Evolutionary conservation across 164 flowering plant genomes (phyloP), one percentile per base, ranked within the genome.

Genomic region (Vitis rupestris): DNA sequence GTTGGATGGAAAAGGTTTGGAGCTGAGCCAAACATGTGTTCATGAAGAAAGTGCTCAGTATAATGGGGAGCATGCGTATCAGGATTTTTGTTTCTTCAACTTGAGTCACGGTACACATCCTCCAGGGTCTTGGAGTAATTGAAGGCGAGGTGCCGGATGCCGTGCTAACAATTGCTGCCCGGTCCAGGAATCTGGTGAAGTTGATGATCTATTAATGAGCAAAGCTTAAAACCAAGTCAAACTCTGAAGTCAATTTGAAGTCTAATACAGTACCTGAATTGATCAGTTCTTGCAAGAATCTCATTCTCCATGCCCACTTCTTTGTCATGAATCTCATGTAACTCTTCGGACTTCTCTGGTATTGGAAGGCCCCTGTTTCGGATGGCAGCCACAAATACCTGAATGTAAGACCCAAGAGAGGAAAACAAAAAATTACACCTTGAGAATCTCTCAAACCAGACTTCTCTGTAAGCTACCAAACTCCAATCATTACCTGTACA

Each of bases 1-100:
- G 97, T 74, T 91, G 91, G 67, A 90, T 68, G 8, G 90, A 63
- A 75, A 90, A 90, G 27, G 93, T 90, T 50, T 86, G 92, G 63
- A 90, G 91, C 56, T 91, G 97, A 62, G 97, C 90, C 64, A 90
- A 61, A 56, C 89, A 84, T 8, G 89, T 86, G 85, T 83, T 88
- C 86, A 90, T 83, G 83, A 91, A 82, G n/a, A 90, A 64, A 0
- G 94, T 90, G 80, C 92, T 81, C 19, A 82, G 51, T 52, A 86
- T 78, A 54, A 90, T 84, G 48, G 92, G 93, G 37, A 85, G 76
- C 89, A 90, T 86, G 2, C 88, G 79, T 11, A 88, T 8, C 27
- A 92, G 72, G 64, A 86, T 88, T 64, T 92, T 90, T 9, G 90
- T 82, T 75, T 90, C 89, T 61, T 90, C 92, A 17, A 90, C 89